Evolutionary conservation across 331 rosid species (phyloP), one percentile per base, ranked within the genome.

Genomic region (Quercus lobata): DNA sequence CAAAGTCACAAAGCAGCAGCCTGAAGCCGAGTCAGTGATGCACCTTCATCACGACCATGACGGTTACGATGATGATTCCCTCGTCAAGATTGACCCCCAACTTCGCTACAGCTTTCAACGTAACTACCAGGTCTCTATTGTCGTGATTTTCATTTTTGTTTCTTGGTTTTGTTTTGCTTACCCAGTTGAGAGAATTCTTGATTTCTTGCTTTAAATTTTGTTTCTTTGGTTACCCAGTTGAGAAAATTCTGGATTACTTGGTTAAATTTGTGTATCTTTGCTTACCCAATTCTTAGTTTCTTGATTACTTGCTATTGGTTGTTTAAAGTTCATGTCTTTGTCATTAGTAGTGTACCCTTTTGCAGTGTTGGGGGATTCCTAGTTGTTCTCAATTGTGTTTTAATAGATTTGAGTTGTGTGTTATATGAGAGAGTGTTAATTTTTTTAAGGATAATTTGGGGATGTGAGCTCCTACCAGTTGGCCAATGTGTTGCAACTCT

Each of bases 51-150:
- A 75, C 75, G 89, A 22, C 24, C 24, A 0, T 22, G 24, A 22
- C 24, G 24, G 1, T 22, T 83, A 86, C 18, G 53, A 76, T 19
- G 93, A 91, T 15, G 96, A 89, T 56, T 81, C 88, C 52, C 84
- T 91, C 71, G 29, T 84, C 11, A 93, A 89, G 86, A 90, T 95
- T 63, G 99, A 95, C 72, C 98, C 99, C 4, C 92, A 95, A 86
- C 89, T 93, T 37, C 98, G 98, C 80, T 95, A 95, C 84, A 95
- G 99, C 82, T 95, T 95, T 83, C 97, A 95, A 76, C 95, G 98
- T 53, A 95, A 95, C 77, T 93, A 70, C 58, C 96, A 90, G 98
- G 98, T 92, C 44, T 35, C 10, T 37, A 37, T 37, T 37, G 7
- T 37, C 44, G 7, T 37, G 10, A 37, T 37, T 37, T 37, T 37